These are phyloP conservation scores for Ormosia semicastrata DNA, from an alignment of 306 rosid genomes.

Conservation along the genomic window DNA sequence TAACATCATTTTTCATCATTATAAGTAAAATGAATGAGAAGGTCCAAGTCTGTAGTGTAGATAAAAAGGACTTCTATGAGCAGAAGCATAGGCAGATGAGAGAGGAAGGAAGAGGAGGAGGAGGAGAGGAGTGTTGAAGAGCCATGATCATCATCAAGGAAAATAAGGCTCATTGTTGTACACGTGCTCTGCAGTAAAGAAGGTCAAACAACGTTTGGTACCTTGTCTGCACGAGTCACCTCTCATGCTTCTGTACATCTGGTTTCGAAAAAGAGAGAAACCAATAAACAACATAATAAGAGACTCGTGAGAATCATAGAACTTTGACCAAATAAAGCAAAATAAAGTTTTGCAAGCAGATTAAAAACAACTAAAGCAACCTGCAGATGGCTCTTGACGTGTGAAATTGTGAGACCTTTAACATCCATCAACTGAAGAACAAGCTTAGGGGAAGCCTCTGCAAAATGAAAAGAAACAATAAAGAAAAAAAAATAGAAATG, in stretches of 20 bases:
- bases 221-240: slow-evolving; percentile 58
- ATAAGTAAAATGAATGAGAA: no score
- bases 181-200: background rate
- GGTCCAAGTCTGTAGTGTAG: no score
- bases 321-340: background rate
- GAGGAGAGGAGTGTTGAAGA: no score
- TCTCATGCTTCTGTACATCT: slow-evolving; percentile 83
- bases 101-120: no score
- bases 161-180: background rate
- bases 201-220: slow-evolving; percentile 1
- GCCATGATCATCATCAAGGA: no score
- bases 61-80: no score
- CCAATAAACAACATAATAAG: background rate
- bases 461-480: background rate
- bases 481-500: background rate
- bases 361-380: slow-evolving; percentile 34
- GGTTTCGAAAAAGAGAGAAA: slow-evolving; percentile 12
- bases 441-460: slow-evolving; percentile 82
- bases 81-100: no score
- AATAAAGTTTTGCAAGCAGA: background rate
- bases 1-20: no score
- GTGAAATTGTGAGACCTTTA: slow-evolving; percentile 75
- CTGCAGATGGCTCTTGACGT: slow-evolving; percentile 89
- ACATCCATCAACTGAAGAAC: slow-evolving; percentile 88
- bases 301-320: background rate